Evolutionary conservation across 352 stramenopile species (phyloP), one percentile per base, ranked within the genome.

Genomic region (Phytophthora macrochlamydospora): DNA sequence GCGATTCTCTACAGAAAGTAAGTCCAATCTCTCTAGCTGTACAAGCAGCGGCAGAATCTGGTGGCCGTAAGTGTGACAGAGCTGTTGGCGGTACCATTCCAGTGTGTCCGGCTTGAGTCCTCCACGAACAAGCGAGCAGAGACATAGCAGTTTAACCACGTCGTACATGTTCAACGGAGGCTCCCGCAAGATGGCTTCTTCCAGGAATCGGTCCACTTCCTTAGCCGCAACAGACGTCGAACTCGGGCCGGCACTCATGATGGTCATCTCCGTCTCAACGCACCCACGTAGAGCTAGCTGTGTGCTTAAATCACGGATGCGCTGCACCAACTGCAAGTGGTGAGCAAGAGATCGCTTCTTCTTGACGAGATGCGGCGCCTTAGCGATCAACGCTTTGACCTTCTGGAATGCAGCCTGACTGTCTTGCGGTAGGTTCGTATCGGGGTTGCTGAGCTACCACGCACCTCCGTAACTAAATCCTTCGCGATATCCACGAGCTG

Each of bases 41-140:
- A 91, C 66, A 18, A 95, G 73, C 29, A 92, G 56, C 6, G 85
- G 81, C 12, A 94, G 57, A 9, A 92, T 62, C 7, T 89, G 67
- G 51, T 93, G 78, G 12, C 89, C 89, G 55, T 94, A 94, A n/a
- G 80, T 91, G 51, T 96, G 85, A 45, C 86, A 93, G 13, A 96
- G 71, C 49, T 94, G 85, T 38, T 85, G 76, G 12, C 85, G 81
- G 61, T 90, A 90, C 80, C 79, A 90, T 14, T 74, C 66, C 7
- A 95, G 61, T 4, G 64, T 73, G 31, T 89, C 79, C 3, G 65
- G 67, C 30, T 90, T 88, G 28, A 93, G 66, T 2, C 87, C 87
- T 4, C 83, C 85, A 3, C 79, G 72, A 14, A 92, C 82, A 31
- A 94, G 78, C 53, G 83, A 93, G 28, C 85, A 79, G 32, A 96